Evolutionary conservation across 805 yeast genomes (phyloP), one percentile per base, ranked within the genome.

Genomic region (Yamadazyma olivae): DNA sequence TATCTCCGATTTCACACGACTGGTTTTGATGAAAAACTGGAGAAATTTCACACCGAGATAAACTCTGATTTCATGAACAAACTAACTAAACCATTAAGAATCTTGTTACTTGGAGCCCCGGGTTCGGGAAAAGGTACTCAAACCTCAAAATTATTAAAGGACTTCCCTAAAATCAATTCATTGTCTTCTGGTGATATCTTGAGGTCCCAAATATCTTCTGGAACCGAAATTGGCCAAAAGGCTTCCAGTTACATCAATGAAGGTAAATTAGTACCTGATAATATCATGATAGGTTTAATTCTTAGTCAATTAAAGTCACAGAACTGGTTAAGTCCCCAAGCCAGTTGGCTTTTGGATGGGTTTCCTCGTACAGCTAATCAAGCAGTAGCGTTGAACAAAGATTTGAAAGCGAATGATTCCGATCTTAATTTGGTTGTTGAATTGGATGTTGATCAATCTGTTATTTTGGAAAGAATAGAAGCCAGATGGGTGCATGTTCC

Each of bases 111-210:
- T 17, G 97, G 97, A 3, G 95, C 97, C 0, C 98, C 98, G 0
- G 98, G 98, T 0, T 74, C 96, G 1, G 98, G 98, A 1, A 90
- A 90, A 55, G 97, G 97, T 1, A 90, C 98, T 0, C 85, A 83
- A 46, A 83, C 96, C 0, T 61, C 83, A 2, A 70, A 80, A 40
- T 64, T 90, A 4, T 56, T 82, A 40, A 71, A 74, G 34, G 59
- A 64, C 27, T 71, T 80, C 39, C 74, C 83, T 2, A 49, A 54
- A 4, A 57, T 90, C 16, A 56, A 69, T 10, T 65, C 91, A 1
- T 60, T 91, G 6, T 80, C 95, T 1, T 82, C 95, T 0, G 98
- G 98, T 2, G 96, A 90, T 59, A 61, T 88, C 4, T 63, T 90
- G 29, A 72, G 98, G 43, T 60, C 63, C 25, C 83, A 89, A 50